Conservation (phyloP, 2,329 filamentous ascomycete species). For the Cercospora sp. region DNA sequence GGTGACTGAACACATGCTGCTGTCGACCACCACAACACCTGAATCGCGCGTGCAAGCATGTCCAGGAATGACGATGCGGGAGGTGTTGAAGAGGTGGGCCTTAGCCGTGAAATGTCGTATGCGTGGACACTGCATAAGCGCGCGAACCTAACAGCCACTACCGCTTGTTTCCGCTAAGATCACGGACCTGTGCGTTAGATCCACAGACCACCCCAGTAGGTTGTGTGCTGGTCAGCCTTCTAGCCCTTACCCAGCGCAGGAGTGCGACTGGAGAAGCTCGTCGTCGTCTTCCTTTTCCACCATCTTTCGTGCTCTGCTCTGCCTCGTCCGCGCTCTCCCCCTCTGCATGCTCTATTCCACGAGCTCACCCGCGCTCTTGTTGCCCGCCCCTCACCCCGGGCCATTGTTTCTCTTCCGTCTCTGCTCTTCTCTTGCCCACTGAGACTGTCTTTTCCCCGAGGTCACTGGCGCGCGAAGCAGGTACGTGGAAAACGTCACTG, state of each 20-base stretch:
- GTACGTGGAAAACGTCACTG: slow-evolving; percentile 10
- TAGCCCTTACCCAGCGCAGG: neutral
- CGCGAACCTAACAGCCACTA: neutral
- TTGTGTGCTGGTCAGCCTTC: neutral
- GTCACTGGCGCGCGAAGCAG: neutral
- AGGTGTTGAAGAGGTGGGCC: neutral
- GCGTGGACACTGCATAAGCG: neutral
- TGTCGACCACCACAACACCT: neutral
- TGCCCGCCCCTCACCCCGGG: neutral
- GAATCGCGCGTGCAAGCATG: neutral
- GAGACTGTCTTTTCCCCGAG: neutral
- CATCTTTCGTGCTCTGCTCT: neutral
- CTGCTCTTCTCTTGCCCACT: neutral
- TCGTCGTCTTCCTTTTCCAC: neutral
- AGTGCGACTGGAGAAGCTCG: slow-evolving; percentile 3
- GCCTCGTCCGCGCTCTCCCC: neutral
- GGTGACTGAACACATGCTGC: neutral
- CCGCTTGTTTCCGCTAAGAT: neutral
- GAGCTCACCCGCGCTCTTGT: neutral
- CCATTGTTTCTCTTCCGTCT: neutral
- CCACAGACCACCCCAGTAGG: neutral
- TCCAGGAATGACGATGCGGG: neutral
- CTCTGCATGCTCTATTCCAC: neutral
- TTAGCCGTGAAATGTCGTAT: neutral
- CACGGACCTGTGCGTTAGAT: neutral